Evolutionary conservation across 2,329 filamentous ascomycete genomes (phyloP).

Genomic region (Pochonia chlamydosporia): DNA sequence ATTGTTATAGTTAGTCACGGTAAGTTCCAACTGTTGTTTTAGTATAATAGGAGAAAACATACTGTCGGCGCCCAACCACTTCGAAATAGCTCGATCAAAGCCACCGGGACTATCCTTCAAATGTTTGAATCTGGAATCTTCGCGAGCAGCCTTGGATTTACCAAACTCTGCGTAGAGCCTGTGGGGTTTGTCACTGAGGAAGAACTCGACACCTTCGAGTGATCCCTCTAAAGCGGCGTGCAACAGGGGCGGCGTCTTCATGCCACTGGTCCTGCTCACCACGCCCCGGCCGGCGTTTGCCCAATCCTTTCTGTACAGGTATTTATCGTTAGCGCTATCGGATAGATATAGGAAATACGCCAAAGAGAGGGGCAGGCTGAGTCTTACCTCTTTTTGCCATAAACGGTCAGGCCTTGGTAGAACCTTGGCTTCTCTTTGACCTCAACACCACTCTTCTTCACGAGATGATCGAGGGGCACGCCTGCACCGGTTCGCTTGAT

Average conservation of each 20-base stretch:
- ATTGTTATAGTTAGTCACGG: conserved; percentile 14
- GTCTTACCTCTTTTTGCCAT: conserved; percentile 58
- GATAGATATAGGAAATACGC: neutral
- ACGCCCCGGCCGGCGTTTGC: conserved; percentile 53
- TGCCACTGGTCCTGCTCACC: conserved; percentile 31
- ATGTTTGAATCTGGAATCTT: conserved; percentile 57
- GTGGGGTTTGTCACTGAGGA: conserved; percentile 64
- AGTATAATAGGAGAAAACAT: conserved; percentile 12
- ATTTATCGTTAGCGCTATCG: neutral
- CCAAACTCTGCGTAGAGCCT: conserved; percentile 64
- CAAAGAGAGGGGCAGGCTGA: neutral
- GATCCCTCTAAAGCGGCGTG: conserved; percentile 50
- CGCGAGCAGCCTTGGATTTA: conserved; percentile 49
- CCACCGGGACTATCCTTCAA: conserved; percentile 55
- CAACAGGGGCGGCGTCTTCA: conserved; percentile 52
- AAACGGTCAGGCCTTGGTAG: conserved; percentile 73
- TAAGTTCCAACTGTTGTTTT: neutral
- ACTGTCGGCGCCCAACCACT: conserved; percentile 57
- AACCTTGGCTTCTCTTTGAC: conserved; percentile 59
- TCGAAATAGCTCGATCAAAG: conserved; percentile 56
- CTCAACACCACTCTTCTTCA: conserved; percentile 59
- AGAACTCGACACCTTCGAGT: conserved; percentile 70
- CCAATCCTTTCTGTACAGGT: conserved; percentile 56
- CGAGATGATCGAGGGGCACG: conserved; percentile 61
- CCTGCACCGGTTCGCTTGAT: conserved; percentile 63